phyloP scores from a whole-genome alignment of 768 basidiomycete genomes.

The Boletus huronensis region DNA sequence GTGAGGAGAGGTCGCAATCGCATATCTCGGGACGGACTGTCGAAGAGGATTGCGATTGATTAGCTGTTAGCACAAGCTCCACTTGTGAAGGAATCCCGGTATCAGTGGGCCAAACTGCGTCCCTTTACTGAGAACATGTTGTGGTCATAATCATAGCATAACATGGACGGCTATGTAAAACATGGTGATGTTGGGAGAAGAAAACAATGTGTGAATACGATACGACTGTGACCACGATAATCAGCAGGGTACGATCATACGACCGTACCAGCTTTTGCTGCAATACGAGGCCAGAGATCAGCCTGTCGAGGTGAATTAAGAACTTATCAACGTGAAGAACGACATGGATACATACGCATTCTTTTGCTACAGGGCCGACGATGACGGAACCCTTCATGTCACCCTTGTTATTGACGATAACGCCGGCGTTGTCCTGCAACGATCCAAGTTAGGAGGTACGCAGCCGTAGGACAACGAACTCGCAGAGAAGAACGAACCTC shows the following conservation, averaged over 20 bases:
- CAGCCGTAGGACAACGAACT: background rate
- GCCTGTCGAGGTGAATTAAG: constrained; percentile 47
- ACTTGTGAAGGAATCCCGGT: background rate
- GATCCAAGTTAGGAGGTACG: background rate
- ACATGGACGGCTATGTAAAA: constrained; percentile 16
- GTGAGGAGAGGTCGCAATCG: background rate
- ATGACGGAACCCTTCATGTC: constrained; percentile 99
- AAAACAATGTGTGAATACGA: constrained; percentile 1
- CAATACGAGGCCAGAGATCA: constrained; percentile 99
- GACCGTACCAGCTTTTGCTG: constrained; percentile 97
- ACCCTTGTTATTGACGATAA: constrained; percentile 97
- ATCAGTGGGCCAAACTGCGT: background rate
- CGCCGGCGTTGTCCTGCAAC: constrained; percentile 85
- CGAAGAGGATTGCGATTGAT: background rate
- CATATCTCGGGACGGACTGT: background rate
- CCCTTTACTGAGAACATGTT: background rate
- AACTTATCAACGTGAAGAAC: background rate
- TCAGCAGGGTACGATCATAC: constrained; percentile 52
- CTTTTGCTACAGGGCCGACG: constrained; percentile 97
- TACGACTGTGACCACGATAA: constrained; percentile 13
- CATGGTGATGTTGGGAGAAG: constrained; percentile 4
- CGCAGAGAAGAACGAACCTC: constrained; percentile 49
- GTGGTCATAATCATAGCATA: constrained; percentile 24
- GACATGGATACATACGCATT: constrained; percentile 69
- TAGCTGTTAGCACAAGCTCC: background rate